Evolutionary conservation across 371 early-diverging fungal genomes (phyloP), one percentile per base, ranked within the genome.

Genomic region (Nematocida ironsii): DNA sequence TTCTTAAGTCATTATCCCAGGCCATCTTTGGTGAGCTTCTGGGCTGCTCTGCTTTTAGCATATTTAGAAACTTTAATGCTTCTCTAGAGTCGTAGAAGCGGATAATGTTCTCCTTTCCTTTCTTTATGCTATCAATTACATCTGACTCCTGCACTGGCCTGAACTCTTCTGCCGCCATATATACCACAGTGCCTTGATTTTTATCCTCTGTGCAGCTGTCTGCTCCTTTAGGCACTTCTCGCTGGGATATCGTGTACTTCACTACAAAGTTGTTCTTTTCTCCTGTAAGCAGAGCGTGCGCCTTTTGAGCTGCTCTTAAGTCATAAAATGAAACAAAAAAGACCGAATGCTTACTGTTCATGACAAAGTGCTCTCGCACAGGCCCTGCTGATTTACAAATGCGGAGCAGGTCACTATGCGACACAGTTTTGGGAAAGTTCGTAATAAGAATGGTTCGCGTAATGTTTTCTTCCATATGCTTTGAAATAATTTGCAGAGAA

Each of bases 311-410:
- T 33, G 70, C 56, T 80, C 84, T 58, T 48, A 86, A 45, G 74
- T 86, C 84, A 54, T 82, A 87, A 57, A 87, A 86, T 6, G 83
- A 76, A 13, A 85, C 70, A 70, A 85, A 85, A 25, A 87, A 72
- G 50, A 82, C 58, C 3, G 75, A 48, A 13, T 42, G 45, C 52
- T 74, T 80, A 18, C 82, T 72, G 4, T 82, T 83, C 45, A 84
- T 78, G 7, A 68, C 83, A 62, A 86, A 87, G 48, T 62, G 55
- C 60, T 87, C 84, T 71, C 44, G 67, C 11, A 86, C 64, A 5
- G 81, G 84, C 27, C 73, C 81, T 72, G 33, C 81, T 27, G 48
- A 20, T 9, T 74, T 57, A 13, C 84, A 70, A 9, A 72, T 33
- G 9, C 76, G 40, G 25, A 52, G 33, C 5, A 84, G 47, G 23